Base-by-base conservation (phyloP, 2,329 filamentous ascomycete species). In the Ceratocystis cacaofunesta region DNA sequence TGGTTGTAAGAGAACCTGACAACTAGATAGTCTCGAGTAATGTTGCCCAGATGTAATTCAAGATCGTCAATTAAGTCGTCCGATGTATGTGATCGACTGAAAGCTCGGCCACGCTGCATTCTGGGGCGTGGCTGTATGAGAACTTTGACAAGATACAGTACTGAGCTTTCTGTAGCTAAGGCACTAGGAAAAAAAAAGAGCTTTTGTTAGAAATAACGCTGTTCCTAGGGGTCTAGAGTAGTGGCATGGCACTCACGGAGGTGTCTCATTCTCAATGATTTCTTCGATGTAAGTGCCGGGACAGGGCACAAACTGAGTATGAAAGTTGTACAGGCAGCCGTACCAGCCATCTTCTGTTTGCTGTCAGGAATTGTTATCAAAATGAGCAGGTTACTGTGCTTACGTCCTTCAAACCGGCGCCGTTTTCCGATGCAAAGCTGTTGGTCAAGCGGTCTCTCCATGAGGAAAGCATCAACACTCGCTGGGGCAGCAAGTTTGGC, bases 61-160 rank as follows among this genome's bases (percentile, higher is more conserved):
- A 86, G 75, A 66, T 85, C 81, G 28, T 81, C 77, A 17, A 87
- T 82, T 41, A 86, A 73, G 50, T 81, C 76, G 12, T 85, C 81
- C 0, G 83, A 79, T 1, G 66, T 65, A 32, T 65, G 61, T 32
- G 60, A 60, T 36, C 44, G 50, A 12, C 46, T 55, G 5, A 15
- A 55, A 17, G 32, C 30, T 50, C 62, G n/a, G 17, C 55, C 30
- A 15, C n/a, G 55, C 28, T 58, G 55, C 8, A 62, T 64, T 36
- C 55, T 65, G 32, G 60, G 57, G 10, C 44, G 60, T 15, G 63
- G 58, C 19, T 62, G 66, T 22, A 65, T 63, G 12, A 67, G 6
- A 3, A 82, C 69, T 57, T 80, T 77, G 12, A 76, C 79, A n/a
- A 85, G 71, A 32, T 82, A 70, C 1, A 84, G 73, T 8, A 79